phyloP scores from a whole-genome alignment of 352 stramenopile species.

The Phytophthora pseudosyringae region DNA sequence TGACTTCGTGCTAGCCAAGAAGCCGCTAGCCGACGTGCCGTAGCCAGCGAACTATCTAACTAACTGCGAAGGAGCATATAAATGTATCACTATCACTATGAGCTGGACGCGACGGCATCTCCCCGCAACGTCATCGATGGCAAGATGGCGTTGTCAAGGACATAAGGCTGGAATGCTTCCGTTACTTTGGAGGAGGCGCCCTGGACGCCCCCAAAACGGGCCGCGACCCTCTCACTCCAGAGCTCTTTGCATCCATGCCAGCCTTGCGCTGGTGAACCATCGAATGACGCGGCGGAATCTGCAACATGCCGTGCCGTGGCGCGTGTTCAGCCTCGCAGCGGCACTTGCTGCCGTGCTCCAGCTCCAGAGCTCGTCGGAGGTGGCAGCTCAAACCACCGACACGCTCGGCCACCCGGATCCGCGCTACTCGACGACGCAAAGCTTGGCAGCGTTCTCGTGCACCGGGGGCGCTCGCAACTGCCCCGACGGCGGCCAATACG shows the following conservation, averaged over 20 bases:
- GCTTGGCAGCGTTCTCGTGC: conserved; percentile 74
- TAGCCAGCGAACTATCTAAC: conserved; percentile 32
- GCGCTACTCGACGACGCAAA: conserved; percentile 57
- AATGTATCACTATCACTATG: conserved; percentile 33
- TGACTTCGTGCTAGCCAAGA: conserved; percentile 37
- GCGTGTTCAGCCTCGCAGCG: not conserved
- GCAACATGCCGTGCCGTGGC: conserved; percentile 15
- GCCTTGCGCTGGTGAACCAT: conserved; percentile 17
- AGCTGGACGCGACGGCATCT: no score
- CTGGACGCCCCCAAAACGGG: conserved; percentile 1
- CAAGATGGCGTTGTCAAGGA: no score
- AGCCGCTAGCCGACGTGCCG: conserved; percentile 21
- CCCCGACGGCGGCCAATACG: conserved; percentile 73
- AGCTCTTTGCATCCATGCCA: conserved; percentile 26
- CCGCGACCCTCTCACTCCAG: conserved; percentile 24
- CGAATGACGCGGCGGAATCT: conserved; percentile 34
- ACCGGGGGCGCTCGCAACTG: conserved; percentile 69
- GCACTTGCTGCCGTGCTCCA: conserved; percentile 9
- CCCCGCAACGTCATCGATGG: no score
- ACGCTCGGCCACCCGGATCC: conserved; percentile 72
- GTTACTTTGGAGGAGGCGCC: conserved; percentile 11
- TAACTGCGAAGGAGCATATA: conserved; percentile 29
- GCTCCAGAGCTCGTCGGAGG: conserved; percentile 1
- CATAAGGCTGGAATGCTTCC: conserved; percentile 3
- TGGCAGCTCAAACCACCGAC: conserved; percentile 55